Conservation (phyloP, 805 yeast genomes). For the Geotrichum ghanense region DNA sequence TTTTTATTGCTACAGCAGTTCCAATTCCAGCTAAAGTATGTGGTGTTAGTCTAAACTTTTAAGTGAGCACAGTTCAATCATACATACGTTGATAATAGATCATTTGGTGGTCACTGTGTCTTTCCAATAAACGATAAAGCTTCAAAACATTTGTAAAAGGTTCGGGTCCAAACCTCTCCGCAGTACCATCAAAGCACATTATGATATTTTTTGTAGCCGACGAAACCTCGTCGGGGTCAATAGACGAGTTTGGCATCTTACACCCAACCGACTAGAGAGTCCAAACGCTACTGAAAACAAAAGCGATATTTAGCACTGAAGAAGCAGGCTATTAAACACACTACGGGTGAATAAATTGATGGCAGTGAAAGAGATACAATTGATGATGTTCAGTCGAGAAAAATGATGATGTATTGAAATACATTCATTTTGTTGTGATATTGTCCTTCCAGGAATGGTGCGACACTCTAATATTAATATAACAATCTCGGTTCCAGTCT, state of each 20-base stretch:
- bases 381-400: no score
- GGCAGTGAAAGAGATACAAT: no score
- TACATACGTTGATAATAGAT: slow-evolving; percentile 7
- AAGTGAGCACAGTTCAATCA: slow-evolving; percentile 2
- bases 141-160: slow-evolving; percentile 9
- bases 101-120: slow-evolving; percentile 5
- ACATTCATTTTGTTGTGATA: no score
- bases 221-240: neutral
- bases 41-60: neutral
- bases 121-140: slow-evolving; percentile 9
- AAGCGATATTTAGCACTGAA: no score
- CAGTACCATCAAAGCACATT: slow-evolving; percentile 9
- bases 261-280: no score
- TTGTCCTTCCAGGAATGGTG: no score
- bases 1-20: slow-evolving; percentile 28
- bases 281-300: no score
- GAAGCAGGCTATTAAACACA: no score
- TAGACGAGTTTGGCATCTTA: neutral
- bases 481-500: no score
- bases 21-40: slow-evolving; percentile 44
- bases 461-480: no score
- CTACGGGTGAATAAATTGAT: no score
- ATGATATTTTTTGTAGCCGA: slow-evolving; percentile 7
- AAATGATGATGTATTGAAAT: no score
- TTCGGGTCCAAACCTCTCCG: slow-evolving; percentile 7